Evolutionary conservation across 1,284 basidiomycete genomes (phyloP), one percentile per base, ranked within the genome.

Genomic region (Mycena citricolor): DNA sequence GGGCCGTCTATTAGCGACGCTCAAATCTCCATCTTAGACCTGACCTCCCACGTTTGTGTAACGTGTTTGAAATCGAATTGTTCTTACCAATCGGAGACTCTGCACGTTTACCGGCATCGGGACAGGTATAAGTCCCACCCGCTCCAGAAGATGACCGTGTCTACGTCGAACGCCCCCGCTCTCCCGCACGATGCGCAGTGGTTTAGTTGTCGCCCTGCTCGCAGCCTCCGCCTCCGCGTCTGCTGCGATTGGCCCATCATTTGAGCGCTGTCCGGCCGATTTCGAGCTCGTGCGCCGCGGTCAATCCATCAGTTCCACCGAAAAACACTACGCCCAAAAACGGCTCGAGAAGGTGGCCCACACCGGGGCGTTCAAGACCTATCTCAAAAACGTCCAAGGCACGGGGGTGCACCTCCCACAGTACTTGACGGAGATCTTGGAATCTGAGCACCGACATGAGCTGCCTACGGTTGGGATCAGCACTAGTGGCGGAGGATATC

Each of bases 401-500:
- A 53, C 58, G 8, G 51, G 57, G 2, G 61, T 69, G n/a, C 51
- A 52, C 19, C 48, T 61, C 0, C 36, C 60, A 5, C 55, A 29
- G 25, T 53, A 53, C 32, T 47, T 44, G 4, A 34, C 44, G 31
- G 23, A 42, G 6, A 49, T 53, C 59, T 20, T 59, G 0, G 29
- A 44, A 12, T 53, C 53, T 22, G 31, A 43, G 1, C 32, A 57
- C 8, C 52, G 57, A 0, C 11, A 29, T n/a, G 13, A 37, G 12
- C 13, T 47, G 5, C 73, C 73, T 0, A 69, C 57, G 4, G 47
- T 77, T 0, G 69, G 68, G 0, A 71, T 76, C 35, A 66, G 72
- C 0, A 59, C 58, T 16, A 76, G 73, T 40, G 74, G 74, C 5
- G 75, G 74, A 12, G 67, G 74, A 0, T 69, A 71, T 44, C 63